Base-by-base conservation (phyloP, 179 eudicot species). In the Silene vulgaris region DNA sequence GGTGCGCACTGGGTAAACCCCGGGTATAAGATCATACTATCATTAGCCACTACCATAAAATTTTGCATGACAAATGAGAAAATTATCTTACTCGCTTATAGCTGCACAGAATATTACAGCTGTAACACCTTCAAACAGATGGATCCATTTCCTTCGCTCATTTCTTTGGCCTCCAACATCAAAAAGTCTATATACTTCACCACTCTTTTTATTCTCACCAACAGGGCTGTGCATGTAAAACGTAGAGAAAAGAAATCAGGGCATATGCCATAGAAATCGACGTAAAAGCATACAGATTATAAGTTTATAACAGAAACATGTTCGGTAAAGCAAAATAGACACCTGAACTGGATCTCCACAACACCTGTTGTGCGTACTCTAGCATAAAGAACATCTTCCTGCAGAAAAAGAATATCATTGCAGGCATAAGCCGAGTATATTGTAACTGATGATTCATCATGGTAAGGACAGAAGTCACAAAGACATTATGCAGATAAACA, bases 141-240 rank as follows among this genome's bases (percentile, higher is more conserved):
- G 98, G 79, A 94, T 94, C 98, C 98, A 94, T 82, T 94, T 94
- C 85, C 98, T 89, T 87, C 98, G 88, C 89, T 94, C 98, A 82
- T 94, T 94, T 86, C 93, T 91, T 87, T 94, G 98, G 82, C 97
- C 98, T 76, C 98, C 98, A 78, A 94, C 98, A 83, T 94, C 98
- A 75, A 87, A 94, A 59, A 94, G 90, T 81, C 96, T 85, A 82
- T 94, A 94, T 43, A 92, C 98, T 83, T 94, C 97, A 26, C 98
- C 98, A 77, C 97, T 92, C 84, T 87, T 91, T 82, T 94, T 91
- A 79, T 90, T 94, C 74, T 91, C 96, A 65, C 98, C 98, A 77
- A 94, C 97, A 80, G 97, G 98, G 79, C 98, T 94, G 92, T 67
- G 82, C 73, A 81, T 62, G 23, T 72, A 20, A 28, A 59, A 56